Conservation (phyloP, 129 eudicot species). For the Helianthus annuus region HanXRQr2.0-SUNRISE NC_035434.2:126991129-126991628, state of each 20-base stretch:
- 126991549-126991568: neutral
- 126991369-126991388: too few relatives aligned
- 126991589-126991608: neutral
- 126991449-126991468: neutral
- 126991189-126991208: constrained; percentile 48
- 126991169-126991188: constrained; percentile 69
- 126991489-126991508: too few relatives aligned
- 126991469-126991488: neutral
- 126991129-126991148: constrained; percentile 53
- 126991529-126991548: too few relatives aligned
- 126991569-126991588: neutral
- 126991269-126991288: constrained; percentile 67
- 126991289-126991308: constrained; percentile 20
- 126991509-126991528: too few relatives aligned
- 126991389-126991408: too few relatives aligned
- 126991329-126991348: neutral
- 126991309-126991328: too few relatives aligned
- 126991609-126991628: neutral
- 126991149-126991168: constrained; percentile 59
- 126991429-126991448: neutral
- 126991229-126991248: constrained; percentile 61
- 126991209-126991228: constrained; percentile 55
- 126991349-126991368: neutral
- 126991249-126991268: constrained; percentile 70
- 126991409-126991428: too few relatives aligned